phyloP scores from a whole-genome alignment of 2,329 filamentous ascomycete species.

The Apiospora marii region DNA sequence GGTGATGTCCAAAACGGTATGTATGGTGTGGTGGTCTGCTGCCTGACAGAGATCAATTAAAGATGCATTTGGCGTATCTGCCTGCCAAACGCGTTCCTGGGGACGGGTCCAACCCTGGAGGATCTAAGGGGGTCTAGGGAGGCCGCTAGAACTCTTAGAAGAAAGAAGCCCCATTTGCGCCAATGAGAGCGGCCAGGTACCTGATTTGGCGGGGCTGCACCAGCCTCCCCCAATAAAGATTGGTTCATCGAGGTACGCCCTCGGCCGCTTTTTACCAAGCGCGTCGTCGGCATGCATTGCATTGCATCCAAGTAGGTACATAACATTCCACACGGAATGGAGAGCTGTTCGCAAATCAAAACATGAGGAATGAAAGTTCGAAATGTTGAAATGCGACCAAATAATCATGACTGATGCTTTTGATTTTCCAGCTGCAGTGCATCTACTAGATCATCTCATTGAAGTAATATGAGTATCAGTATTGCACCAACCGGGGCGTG shows the following conservation, averaged over 20 bases:
- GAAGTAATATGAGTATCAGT: background rate
- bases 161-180: background rate
- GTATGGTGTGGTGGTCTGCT: background rate
- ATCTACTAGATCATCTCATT: background rate
- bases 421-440: background rate
- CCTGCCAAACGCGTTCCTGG: constrained; percentile 4
- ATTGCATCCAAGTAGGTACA: background rate
- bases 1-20: background rate
- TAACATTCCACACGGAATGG: constrained; percentile 2
- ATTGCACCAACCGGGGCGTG: background rate
- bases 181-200: background rate
- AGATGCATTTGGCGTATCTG: background rate
- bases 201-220: background rate
- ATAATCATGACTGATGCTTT: background rate
- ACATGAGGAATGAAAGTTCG: background rate
- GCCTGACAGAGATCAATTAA: background rate
- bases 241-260: background rate
- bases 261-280: background rate
- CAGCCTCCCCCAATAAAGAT: background rate
- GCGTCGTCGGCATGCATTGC: background rate
- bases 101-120: background rate
- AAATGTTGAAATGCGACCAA: background rate
- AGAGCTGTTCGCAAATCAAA: background rate
- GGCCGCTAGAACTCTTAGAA: background rate
- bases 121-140: background rate